Evolutionary conservation across 139 green algal genomes (phyloP).

Genomic region (Tetradesmus lagerheimii): DNA sequence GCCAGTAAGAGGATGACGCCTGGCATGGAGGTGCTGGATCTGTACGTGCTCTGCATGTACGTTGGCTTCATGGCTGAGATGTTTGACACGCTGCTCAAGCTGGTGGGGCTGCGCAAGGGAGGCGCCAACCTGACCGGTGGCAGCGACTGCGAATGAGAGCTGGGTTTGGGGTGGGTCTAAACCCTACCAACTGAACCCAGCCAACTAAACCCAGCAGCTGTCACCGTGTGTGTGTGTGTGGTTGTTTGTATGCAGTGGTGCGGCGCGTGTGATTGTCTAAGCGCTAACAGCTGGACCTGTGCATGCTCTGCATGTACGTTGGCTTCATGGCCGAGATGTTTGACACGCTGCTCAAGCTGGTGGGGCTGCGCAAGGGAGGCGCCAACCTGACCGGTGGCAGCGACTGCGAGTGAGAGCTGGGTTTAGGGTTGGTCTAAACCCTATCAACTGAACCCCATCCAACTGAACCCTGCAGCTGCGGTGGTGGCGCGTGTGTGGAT

Average conservation of each 20-base stretch:
- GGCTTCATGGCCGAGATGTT: constrained; percentile 42
- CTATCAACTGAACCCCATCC: too few species aligned
- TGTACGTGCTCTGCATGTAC: constrained; percentile 42
- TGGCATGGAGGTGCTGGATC: constrained; percentile 20
- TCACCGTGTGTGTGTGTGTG: too few species aligned
- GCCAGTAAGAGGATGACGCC: not conserved
- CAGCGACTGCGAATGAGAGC: too few species aligned
- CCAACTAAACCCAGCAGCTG: too few species aligned
- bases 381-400: not conserved
- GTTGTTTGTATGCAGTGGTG: too few species aligned
- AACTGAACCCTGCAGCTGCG: too few species aligned
- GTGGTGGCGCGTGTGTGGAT: too few species aligned
- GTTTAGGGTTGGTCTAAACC: too few species aligned
- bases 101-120: constrained; percentile 2
- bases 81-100: constrained; percentile 43
- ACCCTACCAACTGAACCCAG: too few species aligned
- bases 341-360: constrained; percentile 42
- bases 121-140: constrained; percentile 17
- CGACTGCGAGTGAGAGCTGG: too few species aligned
- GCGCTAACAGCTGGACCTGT: constrained; percentile 36
- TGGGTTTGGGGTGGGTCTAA: too few species aligned
- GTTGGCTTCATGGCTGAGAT: constrained; percentile 38
- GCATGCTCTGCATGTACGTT: constrained; percentile 34
- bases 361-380: constrained; percentile 5
- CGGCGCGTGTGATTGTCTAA: too few species aligned